Percentiles rank a stretch among this genome's conserved stretches.
These are phyloP conservation scores for Phytophthora chlamydospora DNA, from an alignment of 352 stramenopile species.

Conservation along the genomic window DNA sequence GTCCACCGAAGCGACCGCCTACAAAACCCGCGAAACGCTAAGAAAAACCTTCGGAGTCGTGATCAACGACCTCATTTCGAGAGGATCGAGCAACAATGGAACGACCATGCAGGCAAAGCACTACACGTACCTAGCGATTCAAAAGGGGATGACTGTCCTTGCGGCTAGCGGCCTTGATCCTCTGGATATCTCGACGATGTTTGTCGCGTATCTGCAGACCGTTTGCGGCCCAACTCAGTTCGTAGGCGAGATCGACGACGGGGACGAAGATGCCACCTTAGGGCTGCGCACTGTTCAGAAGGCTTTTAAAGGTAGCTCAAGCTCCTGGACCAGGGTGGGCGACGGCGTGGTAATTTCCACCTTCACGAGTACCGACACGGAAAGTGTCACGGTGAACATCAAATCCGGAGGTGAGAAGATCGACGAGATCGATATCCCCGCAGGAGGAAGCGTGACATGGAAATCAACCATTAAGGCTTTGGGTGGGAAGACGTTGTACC, in stretches of 20 bases:
- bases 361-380: slow-evolving; percentile 36
- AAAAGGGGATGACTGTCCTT: too few relatives aligned
- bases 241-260: slow-evolving; percentile 46
- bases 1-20: slow-evolving; percentile 8
- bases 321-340: slow-evolving; percentile 33
- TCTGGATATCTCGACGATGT: slow-evolving; percentile 32
- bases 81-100: too few relatives aligned
- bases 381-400: slow-evolving; percentile 38
- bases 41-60: slow-evolving; percentile 44
- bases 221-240: slow-evolving; percentile 48
- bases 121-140: too few relatives aligned
- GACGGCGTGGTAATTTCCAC: slow-evolving; percentile 28
- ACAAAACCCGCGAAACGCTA: slow-evolving; percentile 39
- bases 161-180: too few relatives aligned
- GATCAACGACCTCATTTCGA: too few relatives aligned
- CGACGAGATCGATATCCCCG: slow-evolving; percentile 19
- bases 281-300: slow-evolving; percentile 34
- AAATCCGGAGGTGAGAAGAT: too few relatives aligned
- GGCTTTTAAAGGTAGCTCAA: slow-evolving; percentile 36
- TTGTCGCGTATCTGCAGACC: slow-evolving; percentile 45
- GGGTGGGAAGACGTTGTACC: too few relatives aligned
- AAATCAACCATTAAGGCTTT: too few relatives aligned
- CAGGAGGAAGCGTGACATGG: too few relatives aligned
- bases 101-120: too few relatives aligned
- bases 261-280: slow-evolving; percentile 24